Evolutionary conservation across 2,329 filamentous ascomycete genomes (phyloP), one percentile per base, ranked within the genome.

Genomic region (Epichloe gansuensis): DNA sequence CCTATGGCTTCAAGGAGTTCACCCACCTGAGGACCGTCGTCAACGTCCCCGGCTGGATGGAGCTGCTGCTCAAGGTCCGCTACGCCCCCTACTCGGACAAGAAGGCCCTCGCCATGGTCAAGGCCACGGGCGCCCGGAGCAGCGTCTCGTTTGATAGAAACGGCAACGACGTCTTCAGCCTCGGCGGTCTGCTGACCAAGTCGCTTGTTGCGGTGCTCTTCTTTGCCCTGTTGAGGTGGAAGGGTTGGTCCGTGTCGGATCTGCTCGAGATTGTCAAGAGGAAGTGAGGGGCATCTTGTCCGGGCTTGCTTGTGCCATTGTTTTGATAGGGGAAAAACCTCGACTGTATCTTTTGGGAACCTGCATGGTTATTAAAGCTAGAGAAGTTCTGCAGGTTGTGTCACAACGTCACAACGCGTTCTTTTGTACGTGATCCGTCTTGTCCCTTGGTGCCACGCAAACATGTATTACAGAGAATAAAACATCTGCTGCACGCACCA

Each of bases 1-100:
- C 60, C 44, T 65, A 68, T 53, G 69, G 72, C 25, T 66, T 76
- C 58, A 60, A 65, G 6, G 59, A 59, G 11, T 69, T 68, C 39
- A 60, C 59, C 1, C 65, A 69, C 47, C 53, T 57, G 6, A 61
- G 66, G 15, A 57, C 54, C 5, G 55, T 58, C 21, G 51, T 56
- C 12, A 49, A 51, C 15, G 48, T 58, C 3, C 56, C 55, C 7
- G 53, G 48, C 7, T 56, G 55, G 55, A 13, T 59, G 43, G 59
- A 60, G 13, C 13, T 52, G 17, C 1, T 60, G 3, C 51, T 61
- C 35, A 54, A 53, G 39, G 46, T 51, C 28, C 56, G 59, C n/a
- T 61, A 59, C 37, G 56, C 59, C 2, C 59, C 60, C 2, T 61
- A 61, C 45, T 53, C 57, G 21, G 51, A 57, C 17, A 50, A 52